Evolutionary conservation across 345 rosid genomes (phyloP).

Genomic region (Brassica incana): DNA sequence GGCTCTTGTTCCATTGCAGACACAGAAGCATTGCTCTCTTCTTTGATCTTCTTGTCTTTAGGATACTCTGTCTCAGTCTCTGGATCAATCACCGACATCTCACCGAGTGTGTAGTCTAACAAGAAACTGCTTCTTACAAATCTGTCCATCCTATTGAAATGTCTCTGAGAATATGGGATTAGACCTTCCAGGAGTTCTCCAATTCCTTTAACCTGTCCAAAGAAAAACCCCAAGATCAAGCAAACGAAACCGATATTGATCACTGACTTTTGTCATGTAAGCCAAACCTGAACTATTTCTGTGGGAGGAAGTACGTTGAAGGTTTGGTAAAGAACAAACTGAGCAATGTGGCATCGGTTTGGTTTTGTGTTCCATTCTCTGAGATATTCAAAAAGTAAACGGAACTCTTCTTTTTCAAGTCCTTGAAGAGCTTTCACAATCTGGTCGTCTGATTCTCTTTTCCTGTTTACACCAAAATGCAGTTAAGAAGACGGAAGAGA

Average conservation of each 20-base stretch:
- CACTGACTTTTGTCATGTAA: neutral
- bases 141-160: constrained; percentile 80
- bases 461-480: constrained; percentile 46
- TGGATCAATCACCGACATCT: constrained; percentile 86
- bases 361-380: constrained; percentile 98
- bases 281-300: constrained; percentile 71
- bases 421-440: constrained; percentile 64
- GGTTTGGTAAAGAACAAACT: constrained; percentile 65
- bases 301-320: constrained; percentile 75
- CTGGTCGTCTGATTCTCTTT: constrained; percentile 51
- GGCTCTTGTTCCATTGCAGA: no score
- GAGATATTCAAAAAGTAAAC: constrained; percentile 68
- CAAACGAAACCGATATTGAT: constrained; percentile 6
- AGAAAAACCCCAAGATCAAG: constrained; percentile 1
- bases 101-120: constrained; percentile 75
- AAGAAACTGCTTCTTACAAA: constrained; percentile 79
- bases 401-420: constrained; percentile 67
- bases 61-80: constrained; percentile 18
- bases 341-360: constrained; percentile 87
- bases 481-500: constrained; percentile 12
- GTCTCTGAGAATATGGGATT: constrained; percentile 85
- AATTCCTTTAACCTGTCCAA: constrained; percentile 71
- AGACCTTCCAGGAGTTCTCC: constrained; percentile 82
- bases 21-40: constrained; percentile 15
- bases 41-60: constrained; percentile 14